A percentile compares a stretch with the other conserved stretches of the same genome.
Evolutionary conservation across 176 grass and related monocot genomes (phyloP).

Genomic region (Oryza punctata): DNA sequence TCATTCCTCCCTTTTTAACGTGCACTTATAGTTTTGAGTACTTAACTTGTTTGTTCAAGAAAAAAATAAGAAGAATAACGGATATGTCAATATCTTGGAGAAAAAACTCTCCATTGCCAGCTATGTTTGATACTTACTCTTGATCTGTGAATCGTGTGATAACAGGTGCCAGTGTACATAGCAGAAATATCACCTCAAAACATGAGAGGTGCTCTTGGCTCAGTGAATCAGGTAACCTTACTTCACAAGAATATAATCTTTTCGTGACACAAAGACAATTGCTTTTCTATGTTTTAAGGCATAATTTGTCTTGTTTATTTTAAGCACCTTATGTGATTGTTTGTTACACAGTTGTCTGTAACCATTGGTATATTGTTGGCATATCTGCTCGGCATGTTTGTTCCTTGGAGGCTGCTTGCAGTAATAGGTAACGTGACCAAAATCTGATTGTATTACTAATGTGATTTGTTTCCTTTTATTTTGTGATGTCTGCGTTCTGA

Average conservation of each 20-base stretch:
- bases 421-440: conserved; percentile 69
- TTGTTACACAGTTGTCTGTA: conserved; percentile 59
- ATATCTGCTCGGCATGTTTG: conserved; percentile 93
- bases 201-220: conserved; percentile 88
- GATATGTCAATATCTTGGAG: not conserved
- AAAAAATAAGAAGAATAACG: not conserved
- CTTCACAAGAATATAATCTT: not conserved
- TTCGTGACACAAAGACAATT: conserved; percentile 12
- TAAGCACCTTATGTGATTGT: conserved; percentile 18
- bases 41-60: not conserved
- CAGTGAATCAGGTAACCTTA: conserved; percentile 74
- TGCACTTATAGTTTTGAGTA: not conserved
- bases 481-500: not conserved
- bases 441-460: conserved; percentile 9
- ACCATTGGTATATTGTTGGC: conserved; percentile 88
- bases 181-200: conserved; percentile 94
- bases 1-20: not conserved
- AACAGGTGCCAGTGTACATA: conserved; percentile 94
- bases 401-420: conserved; percentile 93
- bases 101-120: not conserved
- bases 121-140: not conserved
- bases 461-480: not conserved
- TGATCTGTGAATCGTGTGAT: conserved; percentile 1
- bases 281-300: not conserved
- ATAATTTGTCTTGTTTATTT: not conserved